These are phyloP conservation scores for Boechera retrofracta DNA, from an alignment of 345 rosid genomes.

Conservation along the genomic window DNA sequence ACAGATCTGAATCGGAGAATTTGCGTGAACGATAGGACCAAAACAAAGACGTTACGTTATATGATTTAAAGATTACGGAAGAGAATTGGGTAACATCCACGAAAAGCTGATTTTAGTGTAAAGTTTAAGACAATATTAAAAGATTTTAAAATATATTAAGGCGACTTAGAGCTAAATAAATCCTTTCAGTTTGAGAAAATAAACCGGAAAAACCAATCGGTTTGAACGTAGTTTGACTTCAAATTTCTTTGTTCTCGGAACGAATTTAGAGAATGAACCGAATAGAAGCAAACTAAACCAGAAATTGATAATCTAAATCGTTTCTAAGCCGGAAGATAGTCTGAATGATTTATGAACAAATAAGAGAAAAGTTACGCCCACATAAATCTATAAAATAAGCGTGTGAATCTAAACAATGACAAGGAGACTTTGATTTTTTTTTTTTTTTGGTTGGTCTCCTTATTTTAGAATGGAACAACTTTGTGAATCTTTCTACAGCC, in stretches of 20 bases:
- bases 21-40: slow-evolving; percentile 20
- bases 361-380: neutral
- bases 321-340: neutral
- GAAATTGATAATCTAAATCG: neutral
- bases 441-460: neutral
- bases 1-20: slow-evolving; percentile 38
- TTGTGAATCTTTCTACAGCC: slow-evolving; percentile 28
- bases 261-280: slow-evolving; percentile 1
- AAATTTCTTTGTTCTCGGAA: neutral
- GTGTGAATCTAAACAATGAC: slow-evolving; percentile 23
- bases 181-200: neutral
- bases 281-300: slow-evolving; percentile 21
- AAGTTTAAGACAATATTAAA: neutral
- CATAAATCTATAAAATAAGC: slow-evolving; percentile 1
- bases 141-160: neutral
- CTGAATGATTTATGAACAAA: slow-evolving; percentile 32
- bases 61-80: slow-evolving; percentile 28
- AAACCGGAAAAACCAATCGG: slow-evolving; percentile 6
- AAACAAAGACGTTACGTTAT: slow-evolving; percentile 35
- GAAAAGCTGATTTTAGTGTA: slow-evolving; percentile 41
- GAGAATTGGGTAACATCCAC: slow-evolving; percentile 33
- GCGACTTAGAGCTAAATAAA: neutral
- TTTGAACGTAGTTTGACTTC: neutral
- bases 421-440: slow-evolving; percentile 12
- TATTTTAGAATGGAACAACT: slow-evolving; percentile 23